These are phyloP conservation scores for Psilocybe cubensis DNA, from an alignment of 768 basidiomycete genomes.

Conservation along the genomic window DNA sequence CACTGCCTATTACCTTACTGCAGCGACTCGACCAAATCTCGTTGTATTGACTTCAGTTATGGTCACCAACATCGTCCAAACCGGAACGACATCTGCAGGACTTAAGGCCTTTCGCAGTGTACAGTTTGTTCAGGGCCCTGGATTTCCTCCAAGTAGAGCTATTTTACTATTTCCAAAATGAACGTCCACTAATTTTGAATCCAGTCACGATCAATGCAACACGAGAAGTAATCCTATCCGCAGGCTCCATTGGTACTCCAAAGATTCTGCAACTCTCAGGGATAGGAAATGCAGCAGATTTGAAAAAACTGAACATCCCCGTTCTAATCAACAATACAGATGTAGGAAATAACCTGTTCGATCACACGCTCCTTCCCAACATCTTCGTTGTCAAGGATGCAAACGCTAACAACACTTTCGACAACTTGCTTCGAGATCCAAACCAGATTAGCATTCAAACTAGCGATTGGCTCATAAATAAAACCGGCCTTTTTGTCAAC, in stretches of 20 bases:
- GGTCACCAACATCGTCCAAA: constrained; percentile 31
- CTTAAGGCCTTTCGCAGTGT: constrained; percentile 23
- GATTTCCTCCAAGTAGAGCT: constrained; percentile 5
- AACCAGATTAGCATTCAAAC: constrained; percentile 15
- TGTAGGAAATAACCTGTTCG: constrained; percentile 54
- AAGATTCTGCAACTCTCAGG: constrained; percentile 43
- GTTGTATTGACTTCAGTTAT: constrained; percentile 36
- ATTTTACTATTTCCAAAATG: neutral
- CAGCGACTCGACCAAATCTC: constrained; percentile 34
- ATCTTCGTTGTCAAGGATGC: constrained; percentile 31
- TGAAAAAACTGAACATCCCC: constrained; percentile 39
- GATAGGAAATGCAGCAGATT: constrained; percentile 41
- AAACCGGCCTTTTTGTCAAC: constrained; percentile 32
- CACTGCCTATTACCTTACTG: constrained; percentile 33
- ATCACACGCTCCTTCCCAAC: constrained; percentile 34
- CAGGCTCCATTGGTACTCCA: constrained; percentile 38
- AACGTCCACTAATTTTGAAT: neutral
- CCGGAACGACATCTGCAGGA: constrained; percentile 10
- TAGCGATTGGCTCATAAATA: constrained; percentile 28
- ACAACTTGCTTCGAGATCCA: neutral
- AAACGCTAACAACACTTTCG: constrained; percentile 10
- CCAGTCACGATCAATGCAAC: constrained; percentile 21
- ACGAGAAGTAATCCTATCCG: constrained; percentile 40
- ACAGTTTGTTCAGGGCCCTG: constrained; percentile 13
- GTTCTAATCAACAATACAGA: constrained; percentile 39